Evolutionary conservation across 1,284 basidiomycete genomes (phyloP), one percentile per base, ranked within the genome.

Genomic region (Papiliotrema laurentii): DNA sequence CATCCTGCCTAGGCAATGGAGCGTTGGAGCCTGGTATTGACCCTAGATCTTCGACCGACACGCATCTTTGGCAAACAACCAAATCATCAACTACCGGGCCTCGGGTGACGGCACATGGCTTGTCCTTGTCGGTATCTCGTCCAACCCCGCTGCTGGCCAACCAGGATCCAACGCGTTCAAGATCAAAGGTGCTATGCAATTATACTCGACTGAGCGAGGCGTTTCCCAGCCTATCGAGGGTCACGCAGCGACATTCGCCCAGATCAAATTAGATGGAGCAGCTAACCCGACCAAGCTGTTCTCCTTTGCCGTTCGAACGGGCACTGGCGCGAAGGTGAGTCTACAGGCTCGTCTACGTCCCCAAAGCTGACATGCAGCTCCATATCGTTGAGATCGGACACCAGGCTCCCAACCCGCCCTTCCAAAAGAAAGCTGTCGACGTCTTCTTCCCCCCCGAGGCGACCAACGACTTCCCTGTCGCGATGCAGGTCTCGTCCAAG

Each of bases 371-470:
- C 16, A 18, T n/a, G 7, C 63, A 96, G 92, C 85, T 99, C 42
- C 96, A 99, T 77, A 83, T 99, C 45, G 94, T 98, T 56, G 93
- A 99, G 76, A 96, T 99, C 66, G 96, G 98, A 73, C 94, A 98
- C 75, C 82, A 87, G 57, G 84, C 89, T 21, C 85, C 90, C n/a
- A 89, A 97, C 69, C 87, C 93, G n/a, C 84, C 86, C 5, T 99
- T 97, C 79, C 80, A 83, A 37, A 99, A 99, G 81, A 98, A 97
- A 76, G 90, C 91, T 14, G 93, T 98, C 58, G 96, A 99, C 64
- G 94, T 99, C 45, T 99, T 97, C 78, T 99, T 98, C 83, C 96
- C 96, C 48, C 86, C 92, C 1, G 96, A 99, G 73, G 96, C 96
- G 4, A 87, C 87, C 40, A 97, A 93, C 73, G 96, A 99, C 72